A percentile compares a stretch with the other conserved stretches of the same genome.
phyloP scores from a whole-genome alignment of 441 rosid genomes.

The Mallotus repandus region DNA sequence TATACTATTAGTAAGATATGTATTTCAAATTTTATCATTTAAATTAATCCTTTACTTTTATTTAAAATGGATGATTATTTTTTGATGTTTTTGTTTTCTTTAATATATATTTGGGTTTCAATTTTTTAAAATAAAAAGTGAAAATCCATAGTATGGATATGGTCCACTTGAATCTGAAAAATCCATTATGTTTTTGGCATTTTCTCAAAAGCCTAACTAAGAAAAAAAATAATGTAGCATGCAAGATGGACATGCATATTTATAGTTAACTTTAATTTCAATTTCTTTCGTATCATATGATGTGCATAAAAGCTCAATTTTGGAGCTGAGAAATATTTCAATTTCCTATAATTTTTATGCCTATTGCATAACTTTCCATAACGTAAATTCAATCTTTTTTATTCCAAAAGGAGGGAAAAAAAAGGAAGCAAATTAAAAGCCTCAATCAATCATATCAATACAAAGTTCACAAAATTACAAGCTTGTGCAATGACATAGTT shows the following conservation, averaged over 20 bases:
- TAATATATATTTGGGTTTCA: no score
- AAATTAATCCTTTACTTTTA: no score
- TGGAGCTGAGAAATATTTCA: background rate
- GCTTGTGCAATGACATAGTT: background rate
- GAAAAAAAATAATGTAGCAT: no score
- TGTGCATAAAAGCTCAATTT: background rate
- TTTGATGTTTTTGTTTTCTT: no score
- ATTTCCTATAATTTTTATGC: no score
- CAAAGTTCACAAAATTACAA: background rate
- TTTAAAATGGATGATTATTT: no score
- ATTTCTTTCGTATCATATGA: background rate
- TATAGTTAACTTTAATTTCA: background rate
- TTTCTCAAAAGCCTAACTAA: slow-evolving; percentile 4
- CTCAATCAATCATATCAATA: slow-evolving; percentile 1
- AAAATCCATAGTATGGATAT: no score
- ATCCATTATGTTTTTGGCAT: slow-evolving; percentile 2
- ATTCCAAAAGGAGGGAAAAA: background rate
- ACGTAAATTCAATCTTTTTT: no score
- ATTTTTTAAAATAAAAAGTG: no score
- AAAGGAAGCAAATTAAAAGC: background rate
- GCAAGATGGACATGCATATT: background rate
- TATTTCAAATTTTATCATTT: no score
- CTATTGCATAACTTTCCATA: no score
- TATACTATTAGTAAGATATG: no score
- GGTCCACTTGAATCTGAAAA: slow-evolving; percentile 14